Conservation (phyloP, 257 asterid species). For the Plantago elongata region DNA sequence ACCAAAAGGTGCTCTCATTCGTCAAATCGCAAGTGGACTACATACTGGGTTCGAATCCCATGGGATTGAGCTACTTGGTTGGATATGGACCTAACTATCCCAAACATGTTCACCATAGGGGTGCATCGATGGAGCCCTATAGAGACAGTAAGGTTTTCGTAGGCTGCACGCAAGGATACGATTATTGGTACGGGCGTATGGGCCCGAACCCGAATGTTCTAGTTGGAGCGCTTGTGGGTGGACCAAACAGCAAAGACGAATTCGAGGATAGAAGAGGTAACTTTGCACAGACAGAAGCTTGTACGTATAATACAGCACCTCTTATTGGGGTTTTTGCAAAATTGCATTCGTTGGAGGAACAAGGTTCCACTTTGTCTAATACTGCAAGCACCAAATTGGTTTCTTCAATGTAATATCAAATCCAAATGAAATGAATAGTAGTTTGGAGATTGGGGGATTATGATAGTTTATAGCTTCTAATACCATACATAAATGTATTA, state of each 20-base stretch:
- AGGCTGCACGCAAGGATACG: slow-evolving; percentile 73
- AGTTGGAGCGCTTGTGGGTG: slow-evolving; percentile 72
- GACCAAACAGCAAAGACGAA: slow-evolving; percentile 47
- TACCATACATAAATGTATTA: too few species aligned
- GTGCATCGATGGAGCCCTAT: slow-evolving; percentile 48
- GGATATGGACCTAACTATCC: slow-evolving; percentile 60
- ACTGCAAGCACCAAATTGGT: slow-evolving; percentile 11
- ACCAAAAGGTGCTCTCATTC: slow-evolving; percentile 30
- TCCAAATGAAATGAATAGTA: slow-evolving; percentile 1
- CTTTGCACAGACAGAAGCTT: slow-evolving; percentile 72
- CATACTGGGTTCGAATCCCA: slow-evolving; percentile 63
- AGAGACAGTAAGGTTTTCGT: slow-evolving; percentile 43
- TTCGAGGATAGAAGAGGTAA: slow-evolving; percentile 53
- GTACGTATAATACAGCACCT: slow-evolving; percentile 78
- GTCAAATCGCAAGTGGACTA: slow-evolving; percentile 56
- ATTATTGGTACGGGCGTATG: slow-evolving; percentile 37
- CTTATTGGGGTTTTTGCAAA: slow-evolving; percentile 68
- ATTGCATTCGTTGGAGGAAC: slow-evolving; percentile 22
- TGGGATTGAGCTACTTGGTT: slow-evolving; percentile 61
- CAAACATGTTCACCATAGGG: slow-evolving; percentile 60
- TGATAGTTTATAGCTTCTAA: background rate
- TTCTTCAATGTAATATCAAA: slow-evolving; percentile 11
- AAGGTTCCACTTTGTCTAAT: slow-evolving; percentile 6
- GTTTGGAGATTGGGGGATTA: background rate
- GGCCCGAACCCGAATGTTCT: slow-evolving; percentile 59